These are phyloP conservation scores for Blastomyces percursus DNA, from an alignment of 2,329 filamentous ascomycete species.

Conservation along the genomic window DNA sequence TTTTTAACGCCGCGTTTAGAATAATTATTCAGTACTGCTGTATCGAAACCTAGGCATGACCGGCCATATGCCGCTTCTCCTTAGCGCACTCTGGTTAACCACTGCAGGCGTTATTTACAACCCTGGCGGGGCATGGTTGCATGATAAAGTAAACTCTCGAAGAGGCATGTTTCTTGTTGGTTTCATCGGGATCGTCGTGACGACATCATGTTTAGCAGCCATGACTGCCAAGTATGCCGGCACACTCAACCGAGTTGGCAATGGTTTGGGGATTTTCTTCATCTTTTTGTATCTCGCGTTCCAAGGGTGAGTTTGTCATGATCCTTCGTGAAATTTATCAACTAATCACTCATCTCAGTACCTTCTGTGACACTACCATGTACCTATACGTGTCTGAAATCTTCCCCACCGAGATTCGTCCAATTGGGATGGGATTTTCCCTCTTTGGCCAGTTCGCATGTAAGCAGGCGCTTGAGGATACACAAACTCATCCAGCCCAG, in stretches of 20 bases:
- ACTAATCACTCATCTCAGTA: conserved; percentile 20
- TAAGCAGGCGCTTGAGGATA: conserved; percentile 11
- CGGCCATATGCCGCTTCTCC: conserved; percentile 34
- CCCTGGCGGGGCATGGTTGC: conserved; percentile 28
- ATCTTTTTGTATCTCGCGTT: conserved; percentile 40
- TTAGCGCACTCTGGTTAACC: conserved; percentile 36
- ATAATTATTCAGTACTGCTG: conserved; percentile 38
- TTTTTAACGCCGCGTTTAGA: conserved; percentile 22
- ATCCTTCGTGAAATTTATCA: conserved; percentile 3
- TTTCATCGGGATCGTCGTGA: conserved; percentile 31
- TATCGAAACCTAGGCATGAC: conserved; percentile 36
- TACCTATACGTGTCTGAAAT: conserved; percentile 39
- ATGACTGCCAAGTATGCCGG: conserved; percentile 31
- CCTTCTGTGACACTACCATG: conserved; percentile 38
- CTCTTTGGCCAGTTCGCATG: conserved; percentile 41
- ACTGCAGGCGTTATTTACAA: conserved; percentile 38
- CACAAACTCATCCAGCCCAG: not conserved
- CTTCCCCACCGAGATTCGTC: conserved; percentile 41
- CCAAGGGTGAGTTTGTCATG: conserved; percentile 28
- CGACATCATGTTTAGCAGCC: conserved; percentile 31
- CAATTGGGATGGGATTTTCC: conserved; percentile 43
- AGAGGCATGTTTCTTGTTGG: conserved; percentile 35
- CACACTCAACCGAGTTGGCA: conserved; percentile 32
- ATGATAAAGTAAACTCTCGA: conserved; percentile 29
- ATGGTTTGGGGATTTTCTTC: conserved; percentile 32